These are phyloP conservation scores for Yamadazyma pseudoaaseri DNA, from an alignment of 1,139 yeast genomes.

Conservation along the genomic window DNA sequence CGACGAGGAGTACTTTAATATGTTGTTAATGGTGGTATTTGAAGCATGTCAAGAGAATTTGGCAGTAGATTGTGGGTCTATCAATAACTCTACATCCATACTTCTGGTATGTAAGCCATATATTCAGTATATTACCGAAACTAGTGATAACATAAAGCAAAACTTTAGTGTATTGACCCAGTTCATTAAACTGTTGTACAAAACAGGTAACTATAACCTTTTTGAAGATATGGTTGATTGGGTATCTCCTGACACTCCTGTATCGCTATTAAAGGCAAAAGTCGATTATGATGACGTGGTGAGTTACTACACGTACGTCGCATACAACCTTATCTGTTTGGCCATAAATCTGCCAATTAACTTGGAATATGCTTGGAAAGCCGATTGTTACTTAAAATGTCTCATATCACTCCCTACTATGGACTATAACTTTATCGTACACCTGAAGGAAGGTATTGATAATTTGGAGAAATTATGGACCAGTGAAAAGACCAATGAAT, in stretches of 20 bases:
- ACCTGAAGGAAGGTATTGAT: not conserved
- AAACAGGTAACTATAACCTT: slow-evolving; percentile 22
- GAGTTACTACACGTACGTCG: slow-evolving; percentile 29
- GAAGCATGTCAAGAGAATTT: slow-evolving; percentile 3
- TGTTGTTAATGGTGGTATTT: slow-evolving; percentile 2
- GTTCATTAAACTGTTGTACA: slow-evolving; percentile 23
- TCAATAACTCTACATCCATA: slow-evolving; percentile 2
- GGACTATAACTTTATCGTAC: slow-evolving; percentile 4
- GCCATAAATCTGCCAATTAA: slow-evolving; percentile 14
- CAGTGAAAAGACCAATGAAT: not conserved
- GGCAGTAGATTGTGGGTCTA: slow-evolving; percentile 5
- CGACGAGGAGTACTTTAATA: not conserved
- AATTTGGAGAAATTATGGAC: not conserved
- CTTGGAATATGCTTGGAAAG: slow-evolving; percentile 16
- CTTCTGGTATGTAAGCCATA: not conserved
- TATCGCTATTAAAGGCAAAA: slow-evolving; percentile 17
- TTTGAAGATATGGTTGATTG: slow-evolving; percentile 18
- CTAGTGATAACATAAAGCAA: not conserved
- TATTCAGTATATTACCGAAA: not conserved
- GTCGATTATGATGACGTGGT: slow-evolving; percentile 22
- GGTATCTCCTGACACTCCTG: slow-evolving; percentile 22
- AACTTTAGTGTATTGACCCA: slow-evolving; percentile 12
- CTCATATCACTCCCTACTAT: slow-evolving; percentile 11
- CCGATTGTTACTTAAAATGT: slow-evolving; percentile 26
- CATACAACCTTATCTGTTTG: slow-evolving; percentile 27